phyloP scores from a whole-genome alignment of 2,329 filamentous ascomycete genomes.

The Exophiala mesophila region DNA sequence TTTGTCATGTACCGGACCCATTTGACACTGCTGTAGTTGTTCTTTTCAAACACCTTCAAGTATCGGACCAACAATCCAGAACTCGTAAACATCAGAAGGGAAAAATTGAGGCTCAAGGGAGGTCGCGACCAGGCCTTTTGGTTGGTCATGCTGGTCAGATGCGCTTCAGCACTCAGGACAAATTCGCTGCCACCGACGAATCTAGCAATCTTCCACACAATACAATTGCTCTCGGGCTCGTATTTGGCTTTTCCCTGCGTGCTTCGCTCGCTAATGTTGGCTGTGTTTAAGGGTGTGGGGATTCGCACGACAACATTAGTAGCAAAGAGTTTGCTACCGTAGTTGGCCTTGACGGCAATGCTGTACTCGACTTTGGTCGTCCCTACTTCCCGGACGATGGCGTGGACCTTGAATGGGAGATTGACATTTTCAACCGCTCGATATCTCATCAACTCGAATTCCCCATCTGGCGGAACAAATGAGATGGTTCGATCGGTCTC shows the following conservation, averaged over 20 bases:
- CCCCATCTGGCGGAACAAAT: constrained; percentile 92
- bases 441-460: constrained; percentile 98
- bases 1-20: constrained; percentile 99
- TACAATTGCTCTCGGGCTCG: constrained; percentile 95
- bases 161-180: constrained; percentile 88
- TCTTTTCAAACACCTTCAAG: constrained; percentile 98
- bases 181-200: constrained; percentile 98
- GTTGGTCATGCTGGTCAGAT: constrained; percentile 93
- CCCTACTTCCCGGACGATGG: constrained; percentile 95
- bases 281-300: constrained; percentile 93
- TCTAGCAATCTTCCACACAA: constrained; percentile 98
- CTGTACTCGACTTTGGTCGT: constrained; percentile 98
- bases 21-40: constrained; percentile 96
- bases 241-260: constrained; percentile 98
- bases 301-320: constrained; percentile 94
- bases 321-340: constrained; percentile 90
- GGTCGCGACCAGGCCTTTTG: constrained; percentile 96
- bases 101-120: constrained; percentile 86
- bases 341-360: constrained; percentile 95
- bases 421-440: constrained; percentile 98
- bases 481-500: constrained; percentile 95
- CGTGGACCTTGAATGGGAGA: constrained; percentile 95
- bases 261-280: constrained; percentile 84
- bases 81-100: constrained; percentile 95
- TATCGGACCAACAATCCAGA: constrained; percentile 88